Conservation (phyloP, 164 flowering plant genomes). For the Aristolochia contorta region DNA sequence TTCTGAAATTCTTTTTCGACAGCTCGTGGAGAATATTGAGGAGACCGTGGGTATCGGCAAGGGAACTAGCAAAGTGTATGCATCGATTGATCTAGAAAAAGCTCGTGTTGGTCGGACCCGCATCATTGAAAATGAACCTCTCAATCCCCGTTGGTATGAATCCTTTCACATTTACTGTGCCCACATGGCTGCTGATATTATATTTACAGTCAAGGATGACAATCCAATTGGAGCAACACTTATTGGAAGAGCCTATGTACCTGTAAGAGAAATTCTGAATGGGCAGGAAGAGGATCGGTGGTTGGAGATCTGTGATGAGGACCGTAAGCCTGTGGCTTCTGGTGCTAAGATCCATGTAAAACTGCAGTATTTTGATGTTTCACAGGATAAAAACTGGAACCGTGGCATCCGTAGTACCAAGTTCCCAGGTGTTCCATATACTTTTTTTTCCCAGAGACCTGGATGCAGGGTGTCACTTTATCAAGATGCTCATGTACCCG, state of each 20-base stretch:
- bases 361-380: slow-evolving; percentile 36
- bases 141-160: slow-evolving; percentile 57
- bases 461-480: slow-evolving; percentile 60
- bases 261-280: slow-evolving; percentile 33
- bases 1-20: slow-evolving; percentile 2
- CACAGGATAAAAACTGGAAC: slow-evolving; percentile 35
- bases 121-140: slow-evolving; percentile 23
- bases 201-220: slow-evolving; percentile 57
- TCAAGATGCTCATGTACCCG: slow-evolving; percentile 69
- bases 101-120: slow-evolving; percentile 59
- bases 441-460: slow-evolving; percentile 50
- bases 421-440: slow-evolving; percentile 62
- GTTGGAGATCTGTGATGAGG: slow-evolving; percentile 35
- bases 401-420: slow-evolving; percentile 41
- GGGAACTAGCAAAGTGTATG: slow-evolving; percentile 33
- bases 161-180: slow-evolving; percentile 67
- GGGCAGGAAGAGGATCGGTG: slow-evolving; percentile 50
- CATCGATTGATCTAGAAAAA: slow-evolving; percentile 47
- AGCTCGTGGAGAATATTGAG: slow-evolving; percentile 20
- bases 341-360: slow-evolving; percentile 53
- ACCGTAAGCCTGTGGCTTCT: slow-evolving; percentile 28
- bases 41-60: slow-evolving; percentile 41
- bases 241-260: slow-evolving; percentile 57
- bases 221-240: slow-evolving; percentile 55
- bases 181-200: slow-evolving; percentile 46